Evolutionary conservation across 2,329 filamentous ascomycete genomes (phyloP).

Genomic region (Pseudogymnoascus sp.): DNA sequence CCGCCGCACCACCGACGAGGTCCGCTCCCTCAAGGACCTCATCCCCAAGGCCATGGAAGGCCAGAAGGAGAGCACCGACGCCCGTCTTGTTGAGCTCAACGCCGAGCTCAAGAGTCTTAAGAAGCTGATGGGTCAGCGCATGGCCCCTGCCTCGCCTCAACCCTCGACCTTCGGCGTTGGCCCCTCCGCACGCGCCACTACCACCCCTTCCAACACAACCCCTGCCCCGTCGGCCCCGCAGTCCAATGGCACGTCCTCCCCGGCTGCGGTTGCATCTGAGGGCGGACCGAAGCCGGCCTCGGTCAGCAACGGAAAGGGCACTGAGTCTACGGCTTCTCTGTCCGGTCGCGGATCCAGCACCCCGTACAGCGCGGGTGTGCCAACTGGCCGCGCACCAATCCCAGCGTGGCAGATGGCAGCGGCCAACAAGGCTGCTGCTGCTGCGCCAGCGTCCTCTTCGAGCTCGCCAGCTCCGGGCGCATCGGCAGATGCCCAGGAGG

Average conservation of each 20-base stretch:
- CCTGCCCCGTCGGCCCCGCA: slow-evolving; percentile 7
- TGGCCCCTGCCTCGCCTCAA: slow-evolving; percentile 37
- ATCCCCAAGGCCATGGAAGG: slow-evolving; percentile 85
- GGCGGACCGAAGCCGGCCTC: slow-evolving; percentile 25
- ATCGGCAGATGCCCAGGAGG: neutral
- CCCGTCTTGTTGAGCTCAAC: slow-evolving; percentile 74
- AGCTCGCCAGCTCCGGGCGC: neutral
- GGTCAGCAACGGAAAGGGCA: slow-evolving; percentile 27
- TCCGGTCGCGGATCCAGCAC: slow-evolving; percentile 32
- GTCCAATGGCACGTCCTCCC: slow-evolving; percentile 17
- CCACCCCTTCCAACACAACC: slow-evolving; percentile 9
- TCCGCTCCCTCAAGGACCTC: slow-evolving; percentile 70
- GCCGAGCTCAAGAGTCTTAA: slow-evolving; percentile 87
- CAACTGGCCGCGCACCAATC: slow-evolving; percentile 57
- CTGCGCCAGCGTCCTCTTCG: neutral
- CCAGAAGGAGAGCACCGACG: slow-evolving; percentile 78
- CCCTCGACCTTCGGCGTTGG: slow-evolving; percentile 21
- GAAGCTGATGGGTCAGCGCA: slow-evolving; percentile 64
- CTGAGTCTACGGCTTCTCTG: slow-evolving; percentile 28
- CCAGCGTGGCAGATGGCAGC: slow-evolving; percentile 74
- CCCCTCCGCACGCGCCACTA: slow-evolving; percentile 24
- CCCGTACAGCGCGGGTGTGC: slow-evolving; percentile 43
- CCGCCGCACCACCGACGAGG: slow-evolving; percentile 76
- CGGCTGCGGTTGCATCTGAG: slow-evolving; percentile 14
- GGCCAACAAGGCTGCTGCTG: slow-evolving; percentile 40